Evolutionary conservation across 352 stramenopile genomes (phyloP), one percentile per base, ranked within the genome.

Genomic region (Phytophthora podocarpi): DNA sequence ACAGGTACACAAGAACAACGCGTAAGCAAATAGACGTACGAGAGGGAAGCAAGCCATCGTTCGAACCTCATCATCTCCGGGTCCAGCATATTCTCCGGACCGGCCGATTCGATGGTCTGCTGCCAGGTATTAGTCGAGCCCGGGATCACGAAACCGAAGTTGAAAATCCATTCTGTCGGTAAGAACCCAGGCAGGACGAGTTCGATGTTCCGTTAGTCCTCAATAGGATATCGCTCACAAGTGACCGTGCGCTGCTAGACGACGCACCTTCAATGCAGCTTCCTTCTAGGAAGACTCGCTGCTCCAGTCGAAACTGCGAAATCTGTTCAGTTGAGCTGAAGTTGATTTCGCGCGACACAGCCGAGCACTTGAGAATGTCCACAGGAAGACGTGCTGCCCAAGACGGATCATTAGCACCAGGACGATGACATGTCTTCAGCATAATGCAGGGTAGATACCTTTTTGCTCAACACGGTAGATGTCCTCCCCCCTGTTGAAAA

Each of bases 51-150:
- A n/a, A n/a, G n/a, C n/a, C n/a, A n/a, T n/a, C n/a, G n/a, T n/a
- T n/a, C n/a, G n/a, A n/a, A n/a, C n/a, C 82, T 95, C 53, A 97
- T 93, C 16, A 81, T 35, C 18, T 95, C 77, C 0, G 90, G 78
- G 48, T 91, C 78, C 4, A 98, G 73, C 87, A 98, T 98, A 59
- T 95, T 88, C 27, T 93, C 89, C 8, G 89, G 63, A 2, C 85
- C 85, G 0, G 91, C 92, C 1, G 92, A 82, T 48, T 97, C 88
- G 48, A 98, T 98, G 4, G 91, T 98, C 58, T 98, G 93, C 64
- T 98, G 91, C 95, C 95, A 98, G 10, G 82, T 93, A 70, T 98
- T 98, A 11, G 90, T 98, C 16, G 91, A 98, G 15, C 91, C 86
- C 1, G 94, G 91, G 45, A 98, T 98, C 15, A 98, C 95, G 63